These are phyloP conservation scores for Tilletia indica DNA, from an alignment of 1,284 basidiomycete genomes.

Conservation along the genomic window DNA sequence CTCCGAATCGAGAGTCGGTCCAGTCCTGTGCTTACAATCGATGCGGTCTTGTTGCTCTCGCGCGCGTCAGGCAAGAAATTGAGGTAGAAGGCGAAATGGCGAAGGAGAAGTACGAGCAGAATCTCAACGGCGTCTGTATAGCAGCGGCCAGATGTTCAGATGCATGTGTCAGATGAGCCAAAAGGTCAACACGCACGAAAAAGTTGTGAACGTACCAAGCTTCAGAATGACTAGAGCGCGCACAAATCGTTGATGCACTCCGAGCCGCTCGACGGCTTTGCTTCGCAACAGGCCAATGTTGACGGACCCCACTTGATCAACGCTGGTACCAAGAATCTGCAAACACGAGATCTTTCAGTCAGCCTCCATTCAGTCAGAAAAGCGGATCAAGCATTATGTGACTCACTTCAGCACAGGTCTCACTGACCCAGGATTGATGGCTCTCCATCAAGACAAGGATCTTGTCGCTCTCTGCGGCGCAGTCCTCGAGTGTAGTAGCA, in stretches of 20 bases:
- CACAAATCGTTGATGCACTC: slow-evolving; percentile 63
- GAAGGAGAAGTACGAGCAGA: slow-evolving; percentile 77
- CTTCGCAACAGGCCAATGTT: slow-evolving; percentile 30
- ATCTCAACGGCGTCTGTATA: slow-evolving; percentile 73
- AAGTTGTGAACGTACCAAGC: slow-evolving; percentile 60
- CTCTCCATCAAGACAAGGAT: slow-evolving; percentile 71
- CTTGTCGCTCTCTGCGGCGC: slow-evolving; percentile 68
- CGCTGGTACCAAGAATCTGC: slow-evolving; percentile 34
- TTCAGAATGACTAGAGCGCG: slow-evolving; percentile 61
- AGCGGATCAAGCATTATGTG: too few relatives aligned
- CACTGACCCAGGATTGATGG: slow-evolving; percentile 71
- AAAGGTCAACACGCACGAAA: slow-evolving; percentile 24
- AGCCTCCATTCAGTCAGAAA: not conserved
- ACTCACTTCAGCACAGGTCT: slow-evolving; percentile 63
- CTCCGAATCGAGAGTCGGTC: slow-evolving; percentile 33
- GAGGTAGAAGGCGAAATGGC: slow-evolving; percentile 69
- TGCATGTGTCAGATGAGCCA: too few relatives aligned
- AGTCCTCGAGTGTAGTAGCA: slow-evolving; percentile 64
- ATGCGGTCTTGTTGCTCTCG: slow-evolving; percentile 1
- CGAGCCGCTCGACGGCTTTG: slow-evolving; percentile 63
- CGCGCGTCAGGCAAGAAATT: slow-evolving; percentile 34
- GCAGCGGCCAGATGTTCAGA: slow-evolving; percentile 34
- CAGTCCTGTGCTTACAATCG: slow-evolving; percentile 25
- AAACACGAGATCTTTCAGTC: not conserved
- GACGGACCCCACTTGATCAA: slow-evolving; percentile 26